phyloP scores from a whole-genome alignment of 1,284 basidiomycete species.

The Moesziomyces sp. region DNA sequence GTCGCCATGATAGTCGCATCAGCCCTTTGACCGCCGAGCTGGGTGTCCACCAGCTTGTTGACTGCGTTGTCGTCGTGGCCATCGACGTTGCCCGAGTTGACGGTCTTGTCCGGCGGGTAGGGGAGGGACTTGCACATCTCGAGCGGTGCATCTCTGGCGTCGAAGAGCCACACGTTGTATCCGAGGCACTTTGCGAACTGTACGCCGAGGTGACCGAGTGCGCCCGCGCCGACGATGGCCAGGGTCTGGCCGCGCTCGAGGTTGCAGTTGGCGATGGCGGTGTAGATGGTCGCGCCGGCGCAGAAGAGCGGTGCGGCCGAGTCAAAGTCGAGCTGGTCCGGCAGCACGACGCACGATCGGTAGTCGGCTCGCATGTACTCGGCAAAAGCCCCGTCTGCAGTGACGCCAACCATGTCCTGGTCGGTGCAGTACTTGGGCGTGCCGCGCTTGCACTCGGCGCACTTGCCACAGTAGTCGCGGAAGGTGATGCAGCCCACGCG shows the following conservation, averaged over 20 bases:
- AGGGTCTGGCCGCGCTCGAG: slow-evolving; percentile 62
- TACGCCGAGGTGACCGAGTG: slow-evolving; percentile 67
- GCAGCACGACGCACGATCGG: slow-evolving; percentile 50
- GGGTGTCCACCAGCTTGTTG: slow-evolving; percentile 7
- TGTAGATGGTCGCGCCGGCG: slow-evolving; percentile 68
- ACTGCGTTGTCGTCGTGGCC: slow-evolving; percentile 18
- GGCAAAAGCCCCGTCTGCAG: slow-evolving; percentile 52
- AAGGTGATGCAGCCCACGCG: slow-evolving; percentile 58
- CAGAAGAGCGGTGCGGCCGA: slow-evolving; percentile 69
- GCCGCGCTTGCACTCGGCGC: slow-evolving; percentile 44
- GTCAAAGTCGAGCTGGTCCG: slow-evolving; percentile 46
- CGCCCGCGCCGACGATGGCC: slow-evolving; percentile 69
- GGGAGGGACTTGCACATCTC: slow-evolving; percentile 34
- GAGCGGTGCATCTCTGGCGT: slow-evolving; percentile 40
- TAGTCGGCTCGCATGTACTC: slow-evolving; percentile 55
- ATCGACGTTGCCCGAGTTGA: slow-evolving; percentile 38
- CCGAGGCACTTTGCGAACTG: slow-evolving; percentile 67
- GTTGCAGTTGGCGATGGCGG: slow-evolving; percentile 62
- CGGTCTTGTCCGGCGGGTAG: slow-evolving; percentile 37
- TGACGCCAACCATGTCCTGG: slow-evolving; percentile 51
- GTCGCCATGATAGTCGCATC: slow-evolving; percentile 47
- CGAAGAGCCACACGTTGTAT: slow-evolving; percentile 62
- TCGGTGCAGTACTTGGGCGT: slow-evolving; percentile 40
- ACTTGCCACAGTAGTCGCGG: slow-evolving; percentile 47
- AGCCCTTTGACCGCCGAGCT: slow-evolving; percentile 35